Percentiles rank a stretch among this genome's conserved stretches.
Evolutionary conservation across 768 basidiomycete species (phyloP).

Genomic region (Naganishia vaughanmartiniae): DNA sequence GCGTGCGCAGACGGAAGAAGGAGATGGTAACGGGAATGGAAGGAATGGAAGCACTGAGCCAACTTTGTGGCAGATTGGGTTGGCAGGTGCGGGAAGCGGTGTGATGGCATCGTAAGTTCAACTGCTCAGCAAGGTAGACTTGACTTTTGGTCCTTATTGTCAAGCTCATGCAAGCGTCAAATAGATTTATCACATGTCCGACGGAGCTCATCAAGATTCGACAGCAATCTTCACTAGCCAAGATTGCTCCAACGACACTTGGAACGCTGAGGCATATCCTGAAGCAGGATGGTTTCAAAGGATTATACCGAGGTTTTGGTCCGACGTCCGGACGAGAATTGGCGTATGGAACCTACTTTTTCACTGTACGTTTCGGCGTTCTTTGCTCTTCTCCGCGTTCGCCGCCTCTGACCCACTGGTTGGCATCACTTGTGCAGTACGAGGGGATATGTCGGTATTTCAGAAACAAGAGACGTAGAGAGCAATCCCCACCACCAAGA

Average conservation of each 20-base stretch:
- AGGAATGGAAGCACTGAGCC: slow-evolving; percentile 56
- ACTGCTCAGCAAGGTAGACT: neutral
- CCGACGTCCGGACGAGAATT: slow-evolving; percentile 73
- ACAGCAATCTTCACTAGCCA: slow-evolving; percentile 49
- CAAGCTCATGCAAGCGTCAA: neutral
- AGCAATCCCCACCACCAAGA: slow-evolving; percentile 27
- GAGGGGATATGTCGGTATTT: slow-evolving; percentile 51
- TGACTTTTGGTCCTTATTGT: neutral
- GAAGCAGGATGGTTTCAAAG: slow-evolving; percentile 60
- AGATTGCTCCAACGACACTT: slow-evolving; percentile 52
- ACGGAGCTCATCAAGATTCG: slow-evolving; percentile 75
- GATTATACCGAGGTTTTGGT: slow-evolving; percentile 72
- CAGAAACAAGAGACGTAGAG: slow-evolving; percentile 31
- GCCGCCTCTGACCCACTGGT: neutral
- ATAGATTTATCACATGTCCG: slow-evolving; percentile 72
- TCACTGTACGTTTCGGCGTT: slow-evolving; percentile 57
- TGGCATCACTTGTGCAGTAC: slow-evolving; percentile 37
- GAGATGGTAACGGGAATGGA: slow-evolving; percentile 1
- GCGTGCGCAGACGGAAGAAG: slow-evolving; percentile 59
- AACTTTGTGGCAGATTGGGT: slow-evolving; percentile 66
- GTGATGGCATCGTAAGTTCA: slow-evolving; percentile 70
- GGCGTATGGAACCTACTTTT: slow-evolving; percentile 84
- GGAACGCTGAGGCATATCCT: slow-evolving; percentile 63
- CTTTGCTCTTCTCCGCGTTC: too few species aligned
- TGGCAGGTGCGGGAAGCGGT: slow-evolving; percentile 79